Percentiles rank a stretch among this genome's conserved stretches.
Evolutionary conservation across 148 eudicot genomes (phyloP).

Genomic region (Rhododendron mucronatum): DNA sequence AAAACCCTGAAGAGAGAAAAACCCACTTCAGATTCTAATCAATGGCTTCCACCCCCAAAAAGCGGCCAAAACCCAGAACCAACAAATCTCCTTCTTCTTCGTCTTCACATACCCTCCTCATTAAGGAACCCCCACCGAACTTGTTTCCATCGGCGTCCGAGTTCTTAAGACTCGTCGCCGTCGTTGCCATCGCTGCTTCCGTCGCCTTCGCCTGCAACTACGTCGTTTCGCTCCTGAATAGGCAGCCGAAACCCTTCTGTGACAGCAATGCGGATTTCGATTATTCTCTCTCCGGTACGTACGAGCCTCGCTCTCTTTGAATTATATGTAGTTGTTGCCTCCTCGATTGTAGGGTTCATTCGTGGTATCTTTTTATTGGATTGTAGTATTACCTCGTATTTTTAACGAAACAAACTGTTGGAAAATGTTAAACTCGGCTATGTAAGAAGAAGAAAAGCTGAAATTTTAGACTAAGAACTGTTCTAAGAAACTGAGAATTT

Average conservation of each 20-base stretch:
- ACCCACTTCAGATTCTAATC: neutral
- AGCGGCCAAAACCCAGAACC: neutral
- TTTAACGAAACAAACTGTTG: neutral
- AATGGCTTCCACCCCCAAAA: constrained; percentile 11
- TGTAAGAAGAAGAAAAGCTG: neutral
- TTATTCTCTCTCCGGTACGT: constrained; percentile 41
- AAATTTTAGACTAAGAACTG: neutral
- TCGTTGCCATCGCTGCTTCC: constrained; percentile 45
- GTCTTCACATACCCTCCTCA: constrained; percentile 20
- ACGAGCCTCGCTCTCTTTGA: neutral
- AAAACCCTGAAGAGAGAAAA: neutral
- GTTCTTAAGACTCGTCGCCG: constrained; percentile 43
- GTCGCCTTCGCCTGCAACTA: constrained; percentile 48
- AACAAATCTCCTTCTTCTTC: constrained; percentile 20
- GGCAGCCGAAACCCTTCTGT: constrained; percentile 52
- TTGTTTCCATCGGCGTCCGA: constrained; percentile 63
- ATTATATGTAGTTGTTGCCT: neutral
- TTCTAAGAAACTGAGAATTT: neutral
- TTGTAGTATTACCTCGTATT: neutral
- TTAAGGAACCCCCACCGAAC: constrained; percentile 42
- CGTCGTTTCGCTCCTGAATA: constrained; percentile 22
- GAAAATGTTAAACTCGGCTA: neutral
- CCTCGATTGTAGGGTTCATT: neutral
- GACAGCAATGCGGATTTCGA: constrained; percentile 39
- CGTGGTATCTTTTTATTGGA: neutral